These are phyloP conservation scores for Amauroascus niger DNA, from an alignment of 2,329 filamentous ascomycete species.

Conservation along the genomic window DNA sequence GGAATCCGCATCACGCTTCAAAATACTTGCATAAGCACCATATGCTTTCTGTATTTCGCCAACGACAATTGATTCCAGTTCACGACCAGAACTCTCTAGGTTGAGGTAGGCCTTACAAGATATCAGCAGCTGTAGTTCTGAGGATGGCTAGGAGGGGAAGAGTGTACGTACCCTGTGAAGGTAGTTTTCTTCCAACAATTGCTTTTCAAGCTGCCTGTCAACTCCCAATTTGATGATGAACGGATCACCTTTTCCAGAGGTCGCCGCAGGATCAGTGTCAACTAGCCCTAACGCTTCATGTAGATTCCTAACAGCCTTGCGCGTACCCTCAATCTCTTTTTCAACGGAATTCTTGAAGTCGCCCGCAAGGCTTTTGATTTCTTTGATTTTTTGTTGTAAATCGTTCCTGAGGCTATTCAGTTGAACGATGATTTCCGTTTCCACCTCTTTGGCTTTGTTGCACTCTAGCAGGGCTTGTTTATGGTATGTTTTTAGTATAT, in stretches of 20 bases:
- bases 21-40: slow-evolving; percentile 80
- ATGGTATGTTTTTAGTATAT: slow-evolving; percentile 73
- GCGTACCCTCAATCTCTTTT: slow-evolving; percentile 81
- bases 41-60: slow-evolving; percentile 98
- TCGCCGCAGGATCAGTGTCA: slow-evolving; percentile 64
- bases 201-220: slow-evolving; percentile 80
- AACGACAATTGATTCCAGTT: slow-evolving; percentile 92
- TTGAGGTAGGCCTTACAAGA: slow-evolving; percentile 71
- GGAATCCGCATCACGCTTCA: slow-evolving; percentile 83
- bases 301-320: slow-evolving; percentile 67
- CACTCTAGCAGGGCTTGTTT: slow-evolving; percentile 68
- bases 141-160: neutral
- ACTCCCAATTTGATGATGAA: slow-evolving; percentile 78
- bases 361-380: slow-evolving; percentile 85
- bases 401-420: slow-evolving; percentile 79
- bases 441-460: slow-evolving; percentile 81
- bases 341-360: slow-evolving; percentile 97
- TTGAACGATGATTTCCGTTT: slow-evolving; percentile 81
- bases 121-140: neutral
- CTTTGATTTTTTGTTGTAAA: slow-evolving; percentile 91
- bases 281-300: slow-evolving; percentile 71
- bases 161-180: slow-evolving; percentile 71
- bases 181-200: slow-evolving; percentile 96
- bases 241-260: slow-evolving; percentile 80
- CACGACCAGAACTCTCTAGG: slow-evolving; percentile 83